Conservation (phyloP, 495 filamentous ascomycete species). For the Aspergillus kassunensis region DNA sequence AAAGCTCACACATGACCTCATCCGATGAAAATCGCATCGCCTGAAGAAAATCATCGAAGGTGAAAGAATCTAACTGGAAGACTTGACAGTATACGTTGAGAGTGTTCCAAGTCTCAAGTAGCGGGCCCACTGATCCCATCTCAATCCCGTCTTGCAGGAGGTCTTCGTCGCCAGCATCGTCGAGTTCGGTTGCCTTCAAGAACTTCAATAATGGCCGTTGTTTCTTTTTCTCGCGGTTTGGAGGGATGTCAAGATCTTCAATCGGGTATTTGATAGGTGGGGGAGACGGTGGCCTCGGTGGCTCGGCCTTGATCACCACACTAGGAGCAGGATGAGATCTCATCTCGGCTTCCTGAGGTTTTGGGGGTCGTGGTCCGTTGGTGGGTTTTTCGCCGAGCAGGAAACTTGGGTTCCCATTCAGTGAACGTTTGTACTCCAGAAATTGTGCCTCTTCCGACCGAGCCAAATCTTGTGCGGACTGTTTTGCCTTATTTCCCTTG, state of each 20-base stretch:
- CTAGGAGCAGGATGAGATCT: constrained; percentile 26
- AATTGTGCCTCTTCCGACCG: constrained; percentile 47
- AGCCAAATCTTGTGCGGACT: constrained; percentile 40
- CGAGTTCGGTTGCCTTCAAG: constrained; percentile 55
- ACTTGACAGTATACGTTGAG: constrained; percentile 95
- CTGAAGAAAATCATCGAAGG: constrained; percentile 92
- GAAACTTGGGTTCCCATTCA: constrained; percentile 49
- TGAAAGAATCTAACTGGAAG: constrained; percentile 91
- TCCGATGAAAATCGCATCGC: constrained; percentile 76
- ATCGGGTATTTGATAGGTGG: constrained; percentile 90
- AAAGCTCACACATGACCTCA: constrained; percentile 78
- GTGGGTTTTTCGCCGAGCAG: constrained; percentile 25
- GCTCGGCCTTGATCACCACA: constrained; percentile 35
- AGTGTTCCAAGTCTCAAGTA: constrained; percentile 92
- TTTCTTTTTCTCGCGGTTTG: constrained; percentile 48
- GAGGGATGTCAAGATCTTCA: constrained; percentile 80
- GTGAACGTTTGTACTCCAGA: constrained; percentile 49
- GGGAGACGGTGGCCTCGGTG: constrained; percentile 57
- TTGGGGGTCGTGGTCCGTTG: constrained; percentile 29
- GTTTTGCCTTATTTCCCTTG: constrained; percentile 70
- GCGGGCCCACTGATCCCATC: constrained; percentile 72
- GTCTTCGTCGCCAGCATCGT: constrained; percentile 38
- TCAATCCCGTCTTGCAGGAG: constrained; percentile 56
- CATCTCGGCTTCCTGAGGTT: constrained; percentile 40
- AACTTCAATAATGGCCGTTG: constrained; percentile 74